phyloP scores from a whole-genome alignment of 306 rosid species.

The Leucaena leucocephala region DNA sequence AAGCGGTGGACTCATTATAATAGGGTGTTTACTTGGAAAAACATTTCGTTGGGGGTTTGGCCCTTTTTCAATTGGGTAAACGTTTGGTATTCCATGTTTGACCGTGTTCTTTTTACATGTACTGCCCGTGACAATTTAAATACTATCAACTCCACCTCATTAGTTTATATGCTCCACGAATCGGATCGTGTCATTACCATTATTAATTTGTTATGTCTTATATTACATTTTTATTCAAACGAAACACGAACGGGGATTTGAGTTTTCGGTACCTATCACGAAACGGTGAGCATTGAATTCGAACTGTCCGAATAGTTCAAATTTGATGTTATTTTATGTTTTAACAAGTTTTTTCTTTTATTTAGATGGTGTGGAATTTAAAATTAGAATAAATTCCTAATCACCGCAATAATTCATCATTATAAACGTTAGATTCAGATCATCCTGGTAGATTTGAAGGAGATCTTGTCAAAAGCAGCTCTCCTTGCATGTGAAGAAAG shows the following conservation, averaged over 20 bases:
- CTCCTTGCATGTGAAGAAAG: too few species aligned
- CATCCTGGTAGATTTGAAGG: too few species aligned
- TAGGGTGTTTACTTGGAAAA: constrained; percentile 29
- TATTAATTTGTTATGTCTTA: neutral
- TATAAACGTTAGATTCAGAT: too few species aligned
- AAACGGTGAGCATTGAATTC: too few species aligned
- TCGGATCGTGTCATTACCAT: neutral
- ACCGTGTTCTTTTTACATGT: constrained; percentile 31
- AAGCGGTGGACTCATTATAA: constrained; percentile 22
- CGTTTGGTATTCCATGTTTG: constrained; percentile 38
- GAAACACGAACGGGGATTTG: neutral
- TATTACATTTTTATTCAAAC: neutral
- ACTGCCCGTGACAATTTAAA: constrained; percentile 1
- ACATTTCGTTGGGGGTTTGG: constrained; percentile 14
- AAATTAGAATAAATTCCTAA: too few species aligned
- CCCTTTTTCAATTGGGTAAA: constrained; percentile 25
- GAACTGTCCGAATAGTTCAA: too few species aligned
- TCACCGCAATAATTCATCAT: too few species aligned
- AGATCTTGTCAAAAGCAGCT: too few species aligned
- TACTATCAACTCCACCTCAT: neutral
- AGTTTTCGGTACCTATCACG: too few species aligned
- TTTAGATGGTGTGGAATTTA: too few species aligned
- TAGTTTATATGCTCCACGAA: neutral
- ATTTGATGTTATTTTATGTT: too few species aligned
- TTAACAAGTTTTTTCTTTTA: too few species aligned